Conservation (phyloP, 2,329 filamentous ascomycete genomes). For the Alternaria gansuensis region DNA sequence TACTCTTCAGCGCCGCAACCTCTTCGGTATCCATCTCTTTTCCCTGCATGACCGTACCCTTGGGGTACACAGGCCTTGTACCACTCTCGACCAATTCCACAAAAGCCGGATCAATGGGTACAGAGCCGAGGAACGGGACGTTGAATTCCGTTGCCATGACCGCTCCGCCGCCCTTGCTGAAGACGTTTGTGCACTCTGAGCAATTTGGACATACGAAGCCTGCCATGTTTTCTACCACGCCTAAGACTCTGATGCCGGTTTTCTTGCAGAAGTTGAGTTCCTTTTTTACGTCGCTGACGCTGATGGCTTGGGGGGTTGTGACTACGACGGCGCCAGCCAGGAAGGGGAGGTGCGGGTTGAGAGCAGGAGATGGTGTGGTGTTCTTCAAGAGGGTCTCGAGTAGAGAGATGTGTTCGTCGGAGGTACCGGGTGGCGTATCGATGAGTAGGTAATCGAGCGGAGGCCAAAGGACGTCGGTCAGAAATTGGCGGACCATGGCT, state of each 20-base stretch:
- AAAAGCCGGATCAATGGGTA: conserved; percentile 94
- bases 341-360: conserved; percentile 19
- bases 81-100: conserved; percentile 83
- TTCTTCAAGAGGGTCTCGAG: conserved; percentile 76
- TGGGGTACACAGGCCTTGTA: conserved; percentile 71
- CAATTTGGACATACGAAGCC: conserved; percentile 83
- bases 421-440: conserved; percentile 95
- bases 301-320: conserved; percentile 93
- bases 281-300: conserved; percentile 92
- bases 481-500: conserved; percentile 96
- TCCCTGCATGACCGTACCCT: conserved; percentile 64
- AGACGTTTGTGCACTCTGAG: conserved; percentile 89
- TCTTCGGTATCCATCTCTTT: conserved; percentile 40
- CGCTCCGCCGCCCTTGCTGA: conserved; percentile 87
- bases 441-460: conserved; percentile 90
- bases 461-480: conserved; percentile 88
- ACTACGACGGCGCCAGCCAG: conserved; percentile 91
- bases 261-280: conserved; percentile 94
- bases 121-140: conserved; percentile 82
- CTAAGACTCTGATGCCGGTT: conserved; percentile 79
- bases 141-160: conserved; percentile 87
- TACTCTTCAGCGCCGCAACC: conserved; percentile 28
- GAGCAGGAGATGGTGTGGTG: conserved; percentile 30
- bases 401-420: conserved; percentile 95
- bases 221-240: conserved; percentile 97